These are phyloP conservation scores for Penicillium sp. DNA, from an alignment of 2,329 filamentous ascomycete species.

Conservation along the genomic window DNA sequence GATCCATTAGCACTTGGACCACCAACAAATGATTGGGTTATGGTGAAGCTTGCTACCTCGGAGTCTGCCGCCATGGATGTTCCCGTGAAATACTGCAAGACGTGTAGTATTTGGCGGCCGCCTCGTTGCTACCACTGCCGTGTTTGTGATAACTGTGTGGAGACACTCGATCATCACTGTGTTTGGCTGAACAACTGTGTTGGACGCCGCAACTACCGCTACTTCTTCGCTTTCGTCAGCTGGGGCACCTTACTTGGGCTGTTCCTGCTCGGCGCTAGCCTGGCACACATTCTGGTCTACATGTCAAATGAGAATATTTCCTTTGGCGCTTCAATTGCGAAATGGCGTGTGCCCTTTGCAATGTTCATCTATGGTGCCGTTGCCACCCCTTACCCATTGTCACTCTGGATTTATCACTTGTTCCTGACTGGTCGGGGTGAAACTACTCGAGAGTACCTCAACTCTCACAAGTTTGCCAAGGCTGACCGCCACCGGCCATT, in stretches of 20 bases:
- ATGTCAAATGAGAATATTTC: slow-evolving; percentile 62
- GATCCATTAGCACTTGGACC: slow-evolving; percentile 82
- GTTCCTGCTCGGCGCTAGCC: slow-evolving; percentile 73
- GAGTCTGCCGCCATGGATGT: slow-evolving; percentile 90
- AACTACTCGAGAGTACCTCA: slow-evolving; percentile 94
- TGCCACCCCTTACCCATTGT: slow-evolving; percentile 75
- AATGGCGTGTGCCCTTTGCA: slow-evolving; percentile 79
- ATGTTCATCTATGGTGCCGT: slow-evolving; percentile 83
- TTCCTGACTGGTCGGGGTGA: slow-evolving; percentile 90
- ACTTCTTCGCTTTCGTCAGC: slow-evolving; percentile 90
- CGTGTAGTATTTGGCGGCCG: slow-evolving; percentile 95
- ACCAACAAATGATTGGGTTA: slow-evolving; percentile 88
- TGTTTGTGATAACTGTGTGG: slow-evolving; percentile 94
- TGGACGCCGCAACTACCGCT: slow-evolving; percentile 94
- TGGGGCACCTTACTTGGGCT: slow-evolving; percentile 74
- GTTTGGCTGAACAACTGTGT: slow-evolving; percentile 99
- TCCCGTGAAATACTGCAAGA: slow-evolving; percentile 96
- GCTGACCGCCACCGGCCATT: slow-evolving; percentile 90
- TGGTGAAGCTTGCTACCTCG: slow-evolving; percentile 78
- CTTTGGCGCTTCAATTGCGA: slow-evolving; percentile 67
- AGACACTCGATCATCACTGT: slow-evolving; percentile 97
- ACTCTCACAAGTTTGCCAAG: slow-evolving; percentile 92
- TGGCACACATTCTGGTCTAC: slow-evolving; percentile 81
- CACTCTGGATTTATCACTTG: slow-evolving; percentile 83
- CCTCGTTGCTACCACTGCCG: slow-evolving; percentile 95